Percentiles rank a stretch among this genome's conserved stretches.
Conservation (phyloP, 2,329 filamentous ascomycete genomes). For the Diaporthe aspalathi region DNA sequence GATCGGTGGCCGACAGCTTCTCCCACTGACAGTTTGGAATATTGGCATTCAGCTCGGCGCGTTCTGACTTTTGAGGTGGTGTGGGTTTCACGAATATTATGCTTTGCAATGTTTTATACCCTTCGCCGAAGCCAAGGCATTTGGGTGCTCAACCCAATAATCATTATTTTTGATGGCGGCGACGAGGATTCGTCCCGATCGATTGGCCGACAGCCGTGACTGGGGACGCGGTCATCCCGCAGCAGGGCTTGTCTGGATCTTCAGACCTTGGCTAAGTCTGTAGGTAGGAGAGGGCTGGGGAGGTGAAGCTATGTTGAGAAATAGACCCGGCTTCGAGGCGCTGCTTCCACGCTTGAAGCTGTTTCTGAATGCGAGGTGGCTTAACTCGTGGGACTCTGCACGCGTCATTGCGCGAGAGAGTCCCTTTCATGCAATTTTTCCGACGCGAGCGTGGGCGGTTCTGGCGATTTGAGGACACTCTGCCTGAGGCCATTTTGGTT, state of each 20-base stretch:
- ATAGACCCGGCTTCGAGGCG: background rate
- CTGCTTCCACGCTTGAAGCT: background rate
- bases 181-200: background rate
- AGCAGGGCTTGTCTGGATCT: too few relatives aligned
- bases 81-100: constrained; percentile 35
- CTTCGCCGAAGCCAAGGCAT: constrained; percentile 24
- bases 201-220: background rate
- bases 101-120: constrained; percentile 39
- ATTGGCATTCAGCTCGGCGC: constrained; percentile 37
- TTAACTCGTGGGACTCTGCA: background rate
- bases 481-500: background rate
- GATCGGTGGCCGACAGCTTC: constrained; percentile 16
- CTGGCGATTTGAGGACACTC: constrained; percentile 1
- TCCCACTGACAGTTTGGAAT: constrained; percentile 22
- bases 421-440: background rate
- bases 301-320: background rate
- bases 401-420: background rate
- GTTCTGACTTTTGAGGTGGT: constrained; percentile 1
- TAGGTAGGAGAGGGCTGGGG: background rate
- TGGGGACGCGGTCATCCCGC: background rate
- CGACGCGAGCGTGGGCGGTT: constrained; percentile 23
- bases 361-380: background rate
- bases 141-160: constrained; percentile 28
- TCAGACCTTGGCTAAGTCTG: background rate
- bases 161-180: constrained; percentile 21